Evolutionary conservation across 2,329 filamentous ascomycete species (phyloP).

Genomic region (Pseudogymnoascus pannorum): DNA sequence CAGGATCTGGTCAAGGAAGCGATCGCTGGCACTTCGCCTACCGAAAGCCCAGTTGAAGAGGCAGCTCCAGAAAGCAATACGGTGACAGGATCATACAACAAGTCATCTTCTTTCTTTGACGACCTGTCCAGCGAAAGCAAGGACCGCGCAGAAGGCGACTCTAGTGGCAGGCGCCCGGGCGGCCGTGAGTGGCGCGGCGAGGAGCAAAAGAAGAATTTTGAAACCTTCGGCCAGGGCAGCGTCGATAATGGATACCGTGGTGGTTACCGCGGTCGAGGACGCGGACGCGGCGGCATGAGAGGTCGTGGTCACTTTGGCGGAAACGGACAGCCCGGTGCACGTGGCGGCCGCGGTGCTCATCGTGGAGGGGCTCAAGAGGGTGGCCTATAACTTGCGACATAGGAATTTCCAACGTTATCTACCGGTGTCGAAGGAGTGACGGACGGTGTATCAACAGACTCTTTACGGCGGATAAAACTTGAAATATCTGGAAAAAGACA

Average conservation of each 20-base stretch:
- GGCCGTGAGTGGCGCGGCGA: slow-evolving; percentile 86
- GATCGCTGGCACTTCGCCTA: slow-evolving; percentile 66
- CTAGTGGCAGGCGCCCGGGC: slow-evolving; percentile 57
- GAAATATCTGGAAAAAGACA: slow-evolving; percentile 9
- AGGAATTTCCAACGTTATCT: neutral
- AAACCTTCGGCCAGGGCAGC: slow-evolving; percentile 95
- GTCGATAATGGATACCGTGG: slow-evolving; percentile 74
- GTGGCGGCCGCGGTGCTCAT: slow-evolving; percentile 23
- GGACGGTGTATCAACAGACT: slow-evolving; percentile 7
- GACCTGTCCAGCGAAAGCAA: slow-evolving; percentile 94
- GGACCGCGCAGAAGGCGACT: slow-evolving; percentile 69
- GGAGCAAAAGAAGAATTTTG: slow-evolving; percentile 91
- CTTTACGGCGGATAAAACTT: neutral
- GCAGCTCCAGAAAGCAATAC: slow-evolving; percentile 36
- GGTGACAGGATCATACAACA: slow-evolving; percentile 67
- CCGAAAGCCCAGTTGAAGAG: slow-evolving; percentile 38
- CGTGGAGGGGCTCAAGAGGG: slow-evolving; percentile 16
- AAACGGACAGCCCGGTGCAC: slow-evolving; percentile 18
- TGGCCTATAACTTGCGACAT: slow-evolving; percentile 17
- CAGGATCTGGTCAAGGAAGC: slow-evolving; percentile 82
- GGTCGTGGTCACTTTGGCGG: slow-evolving; percentile 20
- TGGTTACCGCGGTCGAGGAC: slow-evolving; percentile 71
- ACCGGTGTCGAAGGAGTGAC: neutral
- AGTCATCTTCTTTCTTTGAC: slow-evolving; percentile 87
- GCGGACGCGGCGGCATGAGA: slow-evolving; percentile 50